Conservation (phyloP, 768 basidiomycete genomes). For the Trametes villosa region DNA sequence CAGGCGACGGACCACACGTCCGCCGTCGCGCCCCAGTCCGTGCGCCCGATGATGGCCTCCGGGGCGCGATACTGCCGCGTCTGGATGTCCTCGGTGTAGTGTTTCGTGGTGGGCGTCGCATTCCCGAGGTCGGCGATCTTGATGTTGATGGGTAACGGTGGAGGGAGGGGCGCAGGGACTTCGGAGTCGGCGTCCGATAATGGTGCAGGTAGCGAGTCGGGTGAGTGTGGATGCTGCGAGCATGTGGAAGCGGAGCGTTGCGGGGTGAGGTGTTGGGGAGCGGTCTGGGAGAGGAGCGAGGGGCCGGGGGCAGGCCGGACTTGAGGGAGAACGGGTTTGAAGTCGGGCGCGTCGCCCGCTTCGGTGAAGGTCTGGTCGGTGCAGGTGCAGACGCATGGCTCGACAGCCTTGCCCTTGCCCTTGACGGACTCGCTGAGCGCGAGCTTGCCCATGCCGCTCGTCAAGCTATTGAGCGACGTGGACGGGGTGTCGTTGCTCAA, state of each 20-base stretch:
- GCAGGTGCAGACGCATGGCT: constrained; percentile 22
- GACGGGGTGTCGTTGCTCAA: constrained; percentile 29
- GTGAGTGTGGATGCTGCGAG: constrained; percentile 16
- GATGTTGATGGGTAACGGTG: constrained; percentile 64
- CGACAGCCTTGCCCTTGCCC: constrained; percentile 13
- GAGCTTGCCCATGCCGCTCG: constrained; percentile 27
- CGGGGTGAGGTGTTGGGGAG: constrained; percentile 34
- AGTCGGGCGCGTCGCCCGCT: constrained; percentile 2
- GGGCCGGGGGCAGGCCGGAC: constrained; percentile 31
- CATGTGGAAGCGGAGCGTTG: constrained; percentile 23
- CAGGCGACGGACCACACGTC: constrained; percentile 95
- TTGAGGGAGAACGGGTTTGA: constrained; percentile 15
- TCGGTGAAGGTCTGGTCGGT: constrained; percentile 2
- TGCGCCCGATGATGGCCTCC: constrained; percentile 89
- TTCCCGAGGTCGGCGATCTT: constrained; percentile 97
- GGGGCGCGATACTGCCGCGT: constrained; percentile 95
- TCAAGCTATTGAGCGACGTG: constrained; percentile 37
- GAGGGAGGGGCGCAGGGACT: constrained; percentile 1
- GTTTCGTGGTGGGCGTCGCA: constrained; percentile 87
- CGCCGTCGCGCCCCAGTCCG: constrained; percentile 83
- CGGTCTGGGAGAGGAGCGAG: constrained; percentile 42
- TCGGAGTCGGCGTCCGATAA: not conserved
- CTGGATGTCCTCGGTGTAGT: constrained; percentile 95
- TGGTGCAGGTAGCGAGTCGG: not conserved
- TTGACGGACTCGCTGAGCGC: constrained; percentile 12